Base-by-base conservation (phyloP, 805 yeast species). In the Clavispora vitiphila region DNA sequence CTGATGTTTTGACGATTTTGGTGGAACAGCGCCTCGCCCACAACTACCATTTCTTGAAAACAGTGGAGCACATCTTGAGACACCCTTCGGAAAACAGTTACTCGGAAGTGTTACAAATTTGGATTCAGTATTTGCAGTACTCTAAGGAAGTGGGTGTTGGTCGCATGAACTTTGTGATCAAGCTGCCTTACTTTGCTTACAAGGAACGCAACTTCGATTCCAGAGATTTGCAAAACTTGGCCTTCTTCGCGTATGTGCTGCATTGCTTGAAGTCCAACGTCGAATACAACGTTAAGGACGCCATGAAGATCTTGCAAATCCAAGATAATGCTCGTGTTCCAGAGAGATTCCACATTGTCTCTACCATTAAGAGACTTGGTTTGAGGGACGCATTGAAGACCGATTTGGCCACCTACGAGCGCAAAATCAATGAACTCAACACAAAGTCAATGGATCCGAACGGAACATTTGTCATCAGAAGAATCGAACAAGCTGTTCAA, bases 101-200 rank as follows among this genome's bases (percentile, higher is more conserved):
- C 50, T 44, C 57, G 10, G 51, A 48, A 5, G 60, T 61, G 4
- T 57, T 69, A 37, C 49, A 54, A 30, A 37, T 54, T 16, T 68
- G 73, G 73, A 61, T 69, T 42, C 53, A 52, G 40, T 57, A 44
- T 45, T 42, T 64, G 39, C 71, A 66, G 50, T 56, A 57, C 46
- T 11, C 36, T 35, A 41, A 41, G 31, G 39, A 35, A 12, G 40
- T 43, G 35, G 39, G 37, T 27, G 36, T 39, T 19, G 41, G 38
- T 7, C 42, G 47, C 21, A 35, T 38, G 22, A 44, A 34, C 16
- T 25, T 25, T 18, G 27, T 37, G 27, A 25, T 42, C 39, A 34
- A 35, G 23, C 44, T 39, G 29, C 37, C 41, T 10, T 45, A 40
- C 30, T 26, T 19, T 14, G 26, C 30, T 15, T 43, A 44, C 40